Evolutionary conservation across 352 stramenopile genomes (phyloP).

Genomic region (Globisporangium barbulae): DNA sequence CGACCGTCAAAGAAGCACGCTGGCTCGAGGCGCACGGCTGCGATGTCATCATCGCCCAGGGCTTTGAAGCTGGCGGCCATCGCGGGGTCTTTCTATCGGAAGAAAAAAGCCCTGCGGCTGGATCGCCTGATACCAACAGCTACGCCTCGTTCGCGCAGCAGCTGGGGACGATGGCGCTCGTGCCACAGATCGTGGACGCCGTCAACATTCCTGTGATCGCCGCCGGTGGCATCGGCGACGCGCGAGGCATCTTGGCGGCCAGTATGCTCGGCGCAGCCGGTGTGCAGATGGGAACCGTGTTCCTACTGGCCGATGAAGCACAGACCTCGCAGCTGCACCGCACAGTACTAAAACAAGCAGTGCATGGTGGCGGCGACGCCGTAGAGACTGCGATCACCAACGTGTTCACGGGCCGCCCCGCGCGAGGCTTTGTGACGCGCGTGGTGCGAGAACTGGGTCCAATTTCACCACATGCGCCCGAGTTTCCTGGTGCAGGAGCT

Average conservation of each 20-base stretch:
- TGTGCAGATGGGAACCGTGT: slow-evolving; percentile 64
- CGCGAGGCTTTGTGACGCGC: neutral
- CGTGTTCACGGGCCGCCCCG: slow-evolving; percentile 1
- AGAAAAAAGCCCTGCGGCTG: neutral
- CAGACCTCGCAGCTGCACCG: slow-evolving; percentile 31
- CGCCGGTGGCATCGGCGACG: slow-evolving; percentile 52
- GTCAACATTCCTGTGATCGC: slow-evolving; percentile 48
- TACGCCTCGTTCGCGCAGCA: slow-evolving; percentile 12
- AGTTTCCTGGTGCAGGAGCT: neutral
- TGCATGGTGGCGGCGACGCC: neutral
- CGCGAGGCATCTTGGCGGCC: slow-evolving; percentile 33
- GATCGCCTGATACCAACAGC: neutral
- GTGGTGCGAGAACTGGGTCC: neutral
- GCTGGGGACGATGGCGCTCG: slow-evolving; percentile 41
- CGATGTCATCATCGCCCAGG: slow-evolving; percentile 56
- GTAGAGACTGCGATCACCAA: slow-evolving; percentile 5
- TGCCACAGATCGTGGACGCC: slow-evolving; percentile 42
- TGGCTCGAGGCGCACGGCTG: slow-evolving; percentile 37
- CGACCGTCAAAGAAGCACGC: slow-evolving; percentile 30
- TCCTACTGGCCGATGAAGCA: slow-evolving; percentile 46
- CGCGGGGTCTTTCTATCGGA: slow-evolving; percentile 35
- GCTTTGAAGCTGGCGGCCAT: slow-evolving; percentile 56
- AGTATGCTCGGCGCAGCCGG: slow-evolving; percentile 42
- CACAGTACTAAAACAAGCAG: slow-evolving; percentile 20
- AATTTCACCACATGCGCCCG: neutral